Base-by-base conservation (phyloP, 371 early-diverging fungal species). In the Lichtheimia ornata region DNA sequence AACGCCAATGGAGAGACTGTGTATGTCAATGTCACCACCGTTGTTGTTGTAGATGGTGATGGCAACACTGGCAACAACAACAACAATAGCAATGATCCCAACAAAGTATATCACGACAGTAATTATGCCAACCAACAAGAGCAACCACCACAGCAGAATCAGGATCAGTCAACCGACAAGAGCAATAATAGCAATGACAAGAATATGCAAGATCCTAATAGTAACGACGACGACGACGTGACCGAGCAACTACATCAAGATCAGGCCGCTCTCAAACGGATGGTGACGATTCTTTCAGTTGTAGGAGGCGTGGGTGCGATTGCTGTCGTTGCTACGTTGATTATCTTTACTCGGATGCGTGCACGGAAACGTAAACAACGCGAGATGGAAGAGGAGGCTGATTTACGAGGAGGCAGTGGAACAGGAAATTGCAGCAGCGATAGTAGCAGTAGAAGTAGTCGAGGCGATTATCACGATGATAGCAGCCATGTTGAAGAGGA, bases 311-410 rank as follows among this genome's bases (percentile, higher is more conserved):
- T 61, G 6, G 62, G 62, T 7, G 58, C 50, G 6, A 42, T 66
- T 56, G 66, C 61, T 12, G 50, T 61, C 7, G 62, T 61, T 4
- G 59, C 62, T 24, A 61, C 62, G n/a, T 35, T 66, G 47, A 17
- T 66, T 27, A 58, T 66, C 9, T 61, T 66, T 47, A 58, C 66
- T 14, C 56, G 66, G n/a, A 61, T 58, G 59, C 59, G 59, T n/a
- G 13, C 22, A 9, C 28, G 50, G 18, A 58, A 58, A 30, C 59
- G 59, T 22, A 58, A 58, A 27, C 50, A 20, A 12, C 50, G 47
- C n/a, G 50, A 58, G 30, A 14, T 20, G n/a, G 50, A 58, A 50
- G 57, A 53, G 40, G 43, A 54, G 53, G 45, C 57, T 24, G 40
- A 40, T 20, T 11, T 22, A 17, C 50, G 18, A 5, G 43, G 13